Conservation (phyloP, 164 flowering plant species). For the Taxillus chinensis region DNA sequence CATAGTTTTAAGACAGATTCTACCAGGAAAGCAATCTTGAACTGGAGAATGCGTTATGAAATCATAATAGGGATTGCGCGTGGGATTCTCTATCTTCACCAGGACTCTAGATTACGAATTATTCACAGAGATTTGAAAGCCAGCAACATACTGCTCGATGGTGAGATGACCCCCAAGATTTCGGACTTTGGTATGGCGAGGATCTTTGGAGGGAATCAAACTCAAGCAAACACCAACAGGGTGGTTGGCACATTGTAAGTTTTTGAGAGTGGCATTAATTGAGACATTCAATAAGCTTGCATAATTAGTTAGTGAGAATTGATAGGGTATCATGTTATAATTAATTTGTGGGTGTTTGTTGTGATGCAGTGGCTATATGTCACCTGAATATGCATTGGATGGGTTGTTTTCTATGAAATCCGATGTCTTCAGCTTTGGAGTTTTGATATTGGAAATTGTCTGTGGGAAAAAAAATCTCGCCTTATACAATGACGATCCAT, state of each 20-base stretch:
- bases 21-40: slow-evolving; percentile 7
- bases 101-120: slow-evolving; percentile 28
- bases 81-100: slow-evolving; percentile 37
- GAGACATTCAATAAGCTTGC: no score
- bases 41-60: slow-evolving; percentile 23
- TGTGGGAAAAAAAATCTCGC: slow-evolving; percentile 12
- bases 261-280: no score
- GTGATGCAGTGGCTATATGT: slow-evolving; percentile 29
- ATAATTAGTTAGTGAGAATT: no score
- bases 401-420: slow-evolving; percentile 24
- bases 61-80: slow-evolving; percentile 35
- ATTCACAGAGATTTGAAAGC: slow-evolving; percentile 29
- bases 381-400: slow-evolving; percentile 24
- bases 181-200: slow-evolving; percentile 33
- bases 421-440: slow-evolving; percentile 31
- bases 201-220: slow-evolving; percentile 21
- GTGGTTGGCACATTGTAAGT: slow-evolving; percentile 28
- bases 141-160: slow-evolving; percentile 28
- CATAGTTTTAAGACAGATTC: slow-evolving; percentile 10
- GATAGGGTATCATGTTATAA: not conserved
- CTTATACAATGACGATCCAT: not conserved
- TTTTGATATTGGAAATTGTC: slow-evolving; percentile 20
- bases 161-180: slow-evolving; percentile 28
- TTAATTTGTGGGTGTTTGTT: not conserved
- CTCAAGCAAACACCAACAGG: slow-evolving; percentile 14